Evolutionary conservation across 2,329 filamentous ascomycete genomes (phyloP), one percentile per base, ranked within the genome.

Genomic region (Colletotrichum sojae): DNA sequence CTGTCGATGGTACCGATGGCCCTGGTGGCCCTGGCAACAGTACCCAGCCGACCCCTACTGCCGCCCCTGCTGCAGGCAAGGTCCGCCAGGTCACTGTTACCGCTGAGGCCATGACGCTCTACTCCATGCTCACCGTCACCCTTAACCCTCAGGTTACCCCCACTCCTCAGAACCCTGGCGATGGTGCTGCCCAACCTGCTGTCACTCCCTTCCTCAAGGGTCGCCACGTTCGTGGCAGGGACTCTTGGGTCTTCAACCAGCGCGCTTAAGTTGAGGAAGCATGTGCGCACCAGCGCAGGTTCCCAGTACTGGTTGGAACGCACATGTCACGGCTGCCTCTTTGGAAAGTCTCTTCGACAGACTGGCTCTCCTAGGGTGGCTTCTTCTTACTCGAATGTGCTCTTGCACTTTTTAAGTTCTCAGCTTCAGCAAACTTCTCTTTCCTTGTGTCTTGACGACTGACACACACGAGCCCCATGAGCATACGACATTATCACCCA

Each of bases 151-250:
- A 77, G 8, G 76, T 81, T 2, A 78, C 61, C 15, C 49, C 76
- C n/a, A 81, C 83, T 2, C 76, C 82, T 9, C 80, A 78, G 0
- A 76, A 80, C 22, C 79, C 79, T 15, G 80, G 78, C 9, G 75
- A 76, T 62, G 61, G 73, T 45, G 45, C 64, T 71, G 60, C 60
- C 59, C 15, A 60, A 46, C 25, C 64, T 65, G n/a, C 72, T 59
- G 9, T 55, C 67, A 63, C 58, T 12, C 68, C 70, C 43, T 71
- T 71, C 63, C 52, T 67, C 18, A 52, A 62, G 46, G 67, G 67
- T 13, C 70, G 67, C 22, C 63, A 63, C 54, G 20, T 71, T 15
- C 64, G 68, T 22, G 59, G 63, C 31, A 63, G 53, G 25, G 59
- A 67, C 63, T 62, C 68, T 40, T 71, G 70, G 70, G 57, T 53